Evolutionary conservation across 192 early-diverging fungal species (phyloP), one percentile per base, ranked within the genome.

Genomic region (Coemansia sp.): DNA sequence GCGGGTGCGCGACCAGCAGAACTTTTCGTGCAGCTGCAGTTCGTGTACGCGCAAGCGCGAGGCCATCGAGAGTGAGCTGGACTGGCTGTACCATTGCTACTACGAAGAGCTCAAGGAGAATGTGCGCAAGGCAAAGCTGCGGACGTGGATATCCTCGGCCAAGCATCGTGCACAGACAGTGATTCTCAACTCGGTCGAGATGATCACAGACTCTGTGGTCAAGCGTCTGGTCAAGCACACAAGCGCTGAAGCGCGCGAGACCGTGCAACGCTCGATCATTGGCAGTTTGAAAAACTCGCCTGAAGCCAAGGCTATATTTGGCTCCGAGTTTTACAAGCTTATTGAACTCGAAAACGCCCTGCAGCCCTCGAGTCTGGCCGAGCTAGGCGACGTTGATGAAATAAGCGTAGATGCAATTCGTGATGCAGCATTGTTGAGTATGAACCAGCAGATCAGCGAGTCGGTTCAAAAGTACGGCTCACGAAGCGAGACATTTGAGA

Each of bases 11-110:
- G 67, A 82, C 41, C 80, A 82, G 58, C 74, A 76, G 59, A 75
- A 76, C 55, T 75, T 76, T 62, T 72, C 74, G 10, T 82, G 80
- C 58, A 69, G 37, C 49, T 82, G 80, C 61, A 76, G 67, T 62
- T 61, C 66, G 48, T 82, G 80, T 47, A 68, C 80, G 22, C 74
- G 80, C 45, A 75, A 76, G 62, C 74, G 74, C 14, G 64, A 75
- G 49, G 74, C 74, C 6, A 82, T 82, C 12, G 80, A 75, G 61
- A 51, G 51, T 37, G 80, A 82, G 71, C 70, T 82, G 8, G 61
- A 72, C 37, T 64, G 57, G 19, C 49, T 82, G 17, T 82, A 82
- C 50, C 73, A 83, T 38, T 62, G 62, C 59, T 80, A 80, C 59
- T 68, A 62, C 47, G 63, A 71, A 10, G 64, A 66, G 54, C 68